Conservation (phyloP, 306 rosid species). For the Trifolium pratense region DNA sequence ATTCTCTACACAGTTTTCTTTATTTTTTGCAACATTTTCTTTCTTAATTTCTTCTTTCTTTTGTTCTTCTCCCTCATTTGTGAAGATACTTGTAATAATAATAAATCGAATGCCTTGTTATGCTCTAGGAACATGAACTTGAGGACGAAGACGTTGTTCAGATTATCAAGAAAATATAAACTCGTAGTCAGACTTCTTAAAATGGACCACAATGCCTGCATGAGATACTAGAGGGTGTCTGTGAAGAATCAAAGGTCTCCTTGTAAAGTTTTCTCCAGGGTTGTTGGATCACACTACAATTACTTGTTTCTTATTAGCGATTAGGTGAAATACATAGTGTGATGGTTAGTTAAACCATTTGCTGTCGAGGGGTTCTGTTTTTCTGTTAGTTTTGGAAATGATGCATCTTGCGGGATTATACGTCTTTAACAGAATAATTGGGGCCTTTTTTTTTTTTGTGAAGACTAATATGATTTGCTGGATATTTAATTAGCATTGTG, state of each 20-base stretch:
- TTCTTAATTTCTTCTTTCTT: not conserved
- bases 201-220: constrained; percentile 25
- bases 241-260: constrained; percentile 25
- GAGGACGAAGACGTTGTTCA: constrained; percentile 99
- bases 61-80: not conserved
- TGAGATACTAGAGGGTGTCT: constrained; percentile 23
- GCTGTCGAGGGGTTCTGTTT: constrained; percentile 34
- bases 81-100: constrained; percentile 26
- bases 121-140: constrained; percentile 80
- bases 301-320: constrained; percentile 31
- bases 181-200: constrained; percentile 3
- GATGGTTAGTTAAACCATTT: constrained; percentile 44
- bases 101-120: constrained; percentile 34
- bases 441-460: not conserved
- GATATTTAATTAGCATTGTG: not conserved
- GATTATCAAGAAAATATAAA: constrained; percentile 87
- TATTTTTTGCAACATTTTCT: constrained; percentile 16
- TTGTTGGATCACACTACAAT: constrained; percentile 33
- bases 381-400: constrained; percentile 25
- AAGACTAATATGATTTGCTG: constrained; percentile 16
- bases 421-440: no score
- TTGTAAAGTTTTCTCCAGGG: not conserved
- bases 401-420: no score
- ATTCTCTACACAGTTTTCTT: constrained; percentile 28
- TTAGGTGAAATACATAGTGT: constrained; percentile 39